These are phyloP conservation scores for Pisolithus orientalis DNA, from an alignment of 768 basidiomycete species.

Conservation along the genomic window DNA sequence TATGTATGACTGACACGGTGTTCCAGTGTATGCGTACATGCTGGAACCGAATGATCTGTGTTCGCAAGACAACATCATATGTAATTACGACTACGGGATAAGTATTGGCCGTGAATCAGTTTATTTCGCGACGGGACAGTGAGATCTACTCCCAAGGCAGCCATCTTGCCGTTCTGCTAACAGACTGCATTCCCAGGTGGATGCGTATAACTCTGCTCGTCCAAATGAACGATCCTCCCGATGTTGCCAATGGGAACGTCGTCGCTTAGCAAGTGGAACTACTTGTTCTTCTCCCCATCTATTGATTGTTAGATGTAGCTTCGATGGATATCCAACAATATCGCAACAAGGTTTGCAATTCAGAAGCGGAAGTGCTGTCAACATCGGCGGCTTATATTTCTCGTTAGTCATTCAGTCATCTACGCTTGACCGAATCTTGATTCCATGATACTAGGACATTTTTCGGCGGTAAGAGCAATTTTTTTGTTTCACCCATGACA, in stretches of 20 bases:
- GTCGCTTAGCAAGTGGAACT: slow-evolving; percentile 51
- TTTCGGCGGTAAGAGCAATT: slow-evolving; percentile 55
- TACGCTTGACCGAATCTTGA: slow-evolving; percentile 1
- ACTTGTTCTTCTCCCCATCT: neutral
- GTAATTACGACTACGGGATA: slow-evolving; percentile 74
- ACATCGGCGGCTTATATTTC: slow-evolving; percentile 69
- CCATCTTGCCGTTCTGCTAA: slow-evolving; percentile 1
- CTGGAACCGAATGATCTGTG: slow-evolving; percentile 60
- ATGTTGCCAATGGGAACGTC: slow-evolving; percentile 69
- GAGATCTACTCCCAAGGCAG: slow-evolving; percentile 26
- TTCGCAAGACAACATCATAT: slow-evolving; percentile 45
- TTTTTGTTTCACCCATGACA: slow-evolving; percentile 7
- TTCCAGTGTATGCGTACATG: slow-evolving; percentile 75
- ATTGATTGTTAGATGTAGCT: slow-evolving; percentile 31
- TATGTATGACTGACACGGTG: neutral
- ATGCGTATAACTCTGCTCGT: slow-evolving; percentile 66
- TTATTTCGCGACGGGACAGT: slow-evolving; percentile 56
- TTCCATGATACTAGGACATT: slow-evolving; percentile 49
- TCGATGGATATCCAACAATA: slow-evolving; percentile 62
- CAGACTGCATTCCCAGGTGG: slow-evolving; percentile 41
- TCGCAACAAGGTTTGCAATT: slow-evolving; percentile 58
- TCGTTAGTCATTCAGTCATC: slow-evolving; percentile 43
- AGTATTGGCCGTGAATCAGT: slow-evolving; percentile 66
- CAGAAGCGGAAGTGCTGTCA: slow-evolving; percentile 45
- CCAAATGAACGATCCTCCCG: slow-evolving; percentile 65